phyloP scores from a whole-genome alignment of 495 filamentous ascomycete species.

The Aspergillus bridgeri region DNA sequence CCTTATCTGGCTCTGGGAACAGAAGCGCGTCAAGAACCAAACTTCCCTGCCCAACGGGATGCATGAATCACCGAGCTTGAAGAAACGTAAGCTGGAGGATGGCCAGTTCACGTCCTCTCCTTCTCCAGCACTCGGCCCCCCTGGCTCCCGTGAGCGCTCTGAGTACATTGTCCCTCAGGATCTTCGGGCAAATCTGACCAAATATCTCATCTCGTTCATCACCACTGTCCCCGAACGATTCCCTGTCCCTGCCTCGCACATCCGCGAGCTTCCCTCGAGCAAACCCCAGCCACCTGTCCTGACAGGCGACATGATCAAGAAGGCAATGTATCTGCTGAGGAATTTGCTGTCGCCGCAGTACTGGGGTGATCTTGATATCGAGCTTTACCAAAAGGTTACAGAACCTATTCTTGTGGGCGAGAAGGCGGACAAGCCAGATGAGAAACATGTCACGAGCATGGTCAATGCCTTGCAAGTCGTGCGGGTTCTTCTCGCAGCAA shows the following conservation, averaged over 20 bases:
- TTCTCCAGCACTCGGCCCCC: conserved; percentile 46
- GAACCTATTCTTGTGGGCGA: conserved; percentile 75
- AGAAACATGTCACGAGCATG: conserved; percentile 74
- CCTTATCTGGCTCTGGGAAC: conserved; percentile 90
- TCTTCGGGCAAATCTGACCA: conserved; percentile 73
- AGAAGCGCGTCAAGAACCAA: conserved; percentile 61
- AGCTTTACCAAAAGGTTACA: conserved; percentile 84
- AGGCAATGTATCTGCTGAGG: conserved; percentile 75
- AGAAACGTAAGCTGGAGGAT: conserved; percentile 73
- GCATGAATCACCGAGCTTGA: conserved; percentile 67
- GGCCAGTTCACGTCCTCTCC: conserved; percentile 35
- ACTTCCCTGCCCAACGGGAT: conserved; percentile 39
- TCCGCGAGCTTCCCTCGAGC: conserved; percentile 49
- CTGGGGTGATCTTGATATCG: conserved; percentile 90
- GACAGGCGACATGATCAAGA: conserved; percentile 75
- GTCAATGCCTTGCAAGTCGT: conserved; percentile 91
- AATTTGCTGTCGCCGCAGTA: conserved; percentile 82
- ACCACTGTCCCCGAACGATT: conserved; percentile 82
- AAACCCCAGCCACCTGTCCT: conserved; percentile 49
- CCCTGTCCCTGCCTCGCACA: conserved; percentile 64
- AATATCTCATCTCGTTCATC: conserved; percentile 93
- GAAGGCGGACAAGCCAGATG: conserved; percentile 59
- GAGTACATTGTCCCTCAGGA: conserved; percentile 67
- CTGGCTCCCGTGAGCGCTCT: conserved; percentile 49
- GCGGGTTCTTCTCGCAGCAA: conserved; percentile 79